Evolutionary conservation across 306 rosid species (phyloP).

Genomic region (Acacia confusa): DNA sequence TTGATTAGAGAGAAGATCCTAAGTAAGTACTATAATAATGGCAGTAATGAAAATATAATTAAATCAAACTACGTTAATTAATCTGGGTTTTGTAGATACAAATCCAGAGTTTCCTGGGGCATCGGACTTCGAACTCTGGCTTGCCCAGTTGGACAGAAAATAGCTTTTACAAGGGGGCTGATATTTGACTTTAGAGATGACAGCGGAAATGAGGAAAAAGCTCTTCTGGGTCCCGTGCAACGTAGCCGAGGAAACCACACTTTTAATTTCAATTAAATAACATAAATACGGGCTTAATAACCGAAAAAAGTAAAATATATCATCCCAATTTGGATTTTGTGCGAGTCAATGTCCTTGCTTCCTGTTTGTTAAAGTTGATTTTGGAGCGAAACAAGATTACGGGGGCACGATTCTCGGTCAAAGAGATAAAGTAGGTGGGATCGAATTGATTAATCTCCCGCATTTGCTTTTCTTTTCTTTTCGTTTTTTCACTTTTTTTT

Average conservation of each 20-base stretch:
- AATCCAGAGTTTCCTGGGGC: not conserved
- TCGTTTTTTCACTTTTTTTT: not conserved
- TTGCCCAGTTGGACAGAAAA: slow-evolving; percentile 55
- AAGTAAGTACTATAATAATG: not conserved
- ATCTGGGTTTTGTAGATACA: not conserved
- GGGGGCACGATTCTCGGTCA: slow-evolving; percentile 31
- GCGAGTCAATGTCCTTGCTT: slow-evolving; percentile 68
- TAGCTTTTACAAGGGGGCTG: slow-evolving; percentile 62
- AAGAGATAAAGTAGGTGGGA: slow-evolving; percentile 16
- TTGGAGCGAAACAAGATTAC: slow-evolving; percentile 26
- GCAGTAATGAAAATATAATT: not conserved
- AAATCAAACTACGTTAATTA: not conserved
- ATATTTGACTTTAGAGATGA: slow-evolving; percentile 62
- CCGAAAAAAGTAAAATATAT: not conserved
- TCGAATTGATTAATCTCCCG: slow-evolving; percentile 21
- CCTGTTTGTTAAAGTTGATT: slow-evolving; percentile 38
- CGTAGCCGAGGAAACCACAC: slow-evolving; percentile 29
- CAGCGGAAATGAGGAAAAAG: slow-evolving; percentile 33
- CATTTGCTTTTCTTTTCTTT: not conserved
- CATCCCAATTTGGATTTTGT: slow-evolving; percentile 42
- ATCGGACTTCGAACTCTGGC: not conserved
- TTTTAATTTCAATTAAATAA: slow-evolving; percentile 8
- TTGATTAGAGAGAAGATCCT: not conserved
- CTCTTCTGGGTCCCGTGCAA: slow-evolving; percentile 45
- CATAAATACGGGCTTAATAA: not conserved